phyloP scores from a whole-genome alignment of 2,329 filamentous ascomycete species.

The Proliferodiscus dingleyae region DNA sequence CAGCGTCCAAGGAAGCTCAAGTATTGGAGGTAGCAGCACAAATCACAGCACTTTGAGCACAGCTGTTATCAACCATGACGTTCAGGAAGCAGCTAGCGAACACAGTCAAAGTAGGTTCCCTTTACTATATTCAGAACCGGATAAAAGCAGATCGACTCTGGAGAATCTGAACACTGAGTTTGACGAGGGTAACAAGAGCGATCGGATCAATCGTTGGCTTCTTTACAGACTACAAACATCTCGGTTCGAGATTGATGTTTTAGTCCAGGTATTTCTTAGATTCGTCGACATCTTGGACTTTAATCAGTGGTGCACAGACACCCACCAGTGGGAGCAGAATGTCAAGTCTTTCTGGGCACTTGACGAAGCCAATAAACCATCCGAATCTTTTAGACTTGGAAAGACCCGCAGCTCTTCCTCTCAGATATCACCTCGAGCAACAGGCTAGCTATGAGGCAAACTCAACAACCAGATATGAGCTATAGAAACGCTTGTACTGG shows the following conservation, averaged over 20 bases:
- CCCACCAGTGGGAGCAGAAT: conserved; percentile 2
- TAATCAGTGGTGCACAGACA: conserved; percentile 1
- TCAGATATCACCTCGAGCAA: too few species aligned
- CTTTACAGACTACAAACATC: conserved; percentile 10
- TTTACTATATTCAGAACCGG: conserved; percentile 2
- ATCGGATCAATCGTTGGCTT: conserved; percentile 14
- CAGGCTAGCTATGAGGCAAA: too few species aligned
- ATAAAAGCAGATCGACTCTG: conserved; percentile 1
- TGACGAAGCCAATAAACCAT: conserved; percentile 6
- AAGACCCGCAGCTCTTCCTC: neutral
- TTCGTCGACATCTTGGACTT: conserved; percentile 4
- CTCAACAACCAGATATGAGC: too few species aligned
- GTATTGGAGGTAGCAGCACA: neutral
- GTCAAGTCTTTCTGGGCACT: conserved; percentile 3
- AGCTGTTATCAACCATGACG: neutral
- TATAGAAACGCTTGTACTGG: too few species aligned
- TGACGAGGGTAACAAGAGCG: conserved; percentile 10
- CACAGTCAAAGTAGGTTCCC: conserved; percentile 10
- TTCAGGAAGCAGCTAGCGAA: neutral
- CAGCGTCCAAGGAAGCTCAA: neutral
- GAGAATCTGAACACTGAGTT: conserved; percentile 11
- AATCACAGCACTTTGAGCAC: neutral
- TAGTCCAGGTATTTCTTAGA: conserved; percentile 1
- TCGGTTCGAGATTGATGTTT: conserved; percentile 8
- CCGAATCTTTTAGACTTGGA: neutral